Evolutionary conservation across 129 eudicot genomes (phyloP).

Genomic region (Deinandra increscens): DNA sequence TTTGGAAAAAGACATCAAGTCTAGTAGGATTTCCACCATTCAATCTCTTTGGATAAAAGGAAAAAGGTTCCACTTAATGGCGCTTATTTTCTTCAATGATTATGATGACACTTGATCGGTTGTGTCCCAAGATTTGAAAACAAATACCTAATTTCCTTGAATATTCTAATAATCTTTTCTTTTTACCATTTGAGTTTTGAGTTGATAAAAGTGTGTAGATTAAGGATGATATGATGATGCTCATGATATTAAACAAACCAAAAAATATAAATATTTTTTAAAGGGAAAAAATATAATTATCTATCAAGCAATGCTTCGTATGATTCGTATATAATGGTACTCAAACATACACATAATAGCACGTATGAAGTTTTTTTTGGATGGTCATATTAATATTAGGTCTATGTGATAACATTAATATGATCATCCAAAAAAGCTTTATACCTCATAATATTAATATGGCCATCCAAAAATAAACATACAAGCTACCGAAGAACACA

Average conservation of each 20-base stretch:
- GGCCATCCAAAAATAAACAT: no score
- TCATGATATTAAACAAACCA: conserved; percentile 5
- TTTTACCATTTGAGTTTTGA: conserved; percentile 11
- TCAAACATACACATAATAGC: no score
- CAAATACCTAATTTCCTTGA: conserved; percentile 37
- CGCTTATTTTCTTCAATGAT: conserved; percentile 23
- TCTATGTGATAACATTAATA: no score
- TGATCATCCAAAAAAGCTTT: no score
- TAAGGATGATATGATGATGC: conserved; percentile 26
- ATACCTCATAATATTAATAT: no score
- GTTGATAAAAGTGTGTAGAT: background rate
- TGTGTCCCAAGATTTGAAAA: conserved; percentile 24
- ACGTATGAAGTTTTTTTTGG: no score
- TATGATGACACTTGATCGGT: conserved; percentile 32
- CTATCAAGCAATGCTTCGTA: no score
- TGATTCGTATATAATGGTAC: no score
- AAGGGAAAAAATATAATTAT: no score
- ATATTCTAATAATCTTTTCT: conserved; percentile 22
- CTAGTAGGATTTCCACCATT: conserved; percentile 36
- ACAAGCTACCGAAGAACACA: no score
- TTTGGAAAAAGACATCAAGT: conserved; percentile 29
- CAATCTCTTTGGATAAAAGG: conserved; percentile 24
- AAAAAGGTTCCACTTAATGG: conserved; percentile 28
- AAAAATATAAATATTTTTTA: no score
- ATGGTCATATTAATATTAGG: no score